phyloP scores from a whole-genome alignment of 345 rosid genomes.

The Hypericum perforatum region DNA sequence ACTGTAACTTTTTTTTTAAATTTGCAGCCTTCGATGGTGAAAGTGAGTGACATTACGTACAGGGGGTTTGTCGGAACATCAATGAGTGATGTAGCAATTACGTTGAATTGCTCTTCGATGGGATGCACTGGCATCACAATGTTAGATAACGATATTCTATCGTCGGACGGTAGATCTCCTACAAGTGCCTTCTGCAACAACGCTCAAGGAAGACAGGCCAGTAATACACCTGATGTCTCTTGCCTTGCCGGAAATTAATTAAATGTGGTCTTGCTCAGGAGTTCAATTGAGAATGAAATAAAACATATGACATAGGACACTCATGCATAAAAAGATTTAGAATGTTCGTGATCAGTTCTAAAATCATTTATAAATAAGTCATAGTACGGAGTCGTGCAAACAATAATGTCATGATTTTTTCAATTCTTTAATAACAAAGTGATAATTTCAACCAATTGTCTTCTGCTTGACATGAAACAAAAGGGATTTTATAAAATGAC shows the following conservation, averaged over 20 bases:
- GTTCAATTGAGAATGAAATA: too few relatives aligned
- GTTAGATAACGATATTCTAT: slow-evolving; percentile 15
- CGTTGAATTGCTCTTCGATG: slow-evolving; percentile 18
- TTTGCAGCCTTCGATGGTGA: slow-evolving; percentile 11
- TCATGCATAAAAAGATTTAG: too few relatives aligned
- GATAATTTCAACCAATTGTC: too few relatives aligned
- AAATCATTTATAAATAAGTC: too few relatives aligned
- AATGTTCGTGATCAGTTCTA: too few relatives aligned
- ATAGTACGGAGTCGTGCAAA: too few relatives aligned
- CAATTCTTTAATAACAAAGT: too few relatives aligned
- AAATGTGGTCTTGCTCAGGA: not conserved
- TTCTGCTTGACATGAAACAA: too few relatives aligned
- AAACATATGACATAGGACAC: too few relatives aligned
- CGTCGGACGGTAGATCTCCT: slow-evolving; percentile 12
- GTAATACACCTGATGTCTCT: not conserved
- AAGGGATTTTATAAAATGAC: too few relatives aligned
- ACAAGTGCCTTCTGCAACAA: slow-evolving; percentile 20
- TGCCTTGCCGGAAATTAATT: not conserved
- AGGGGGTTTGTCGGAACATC: slow-evolving; percentile 23
- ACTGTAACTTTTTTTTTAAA: too few relatives aligned
- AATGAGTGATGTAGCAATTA: slow-evolving; percentile 14
- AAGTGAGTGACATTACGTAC: slow-evolving; percentile 30
- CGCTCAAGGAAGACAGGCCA: slow-evolving; percentile 4
- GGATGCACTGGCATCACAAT: slow-evolving; percentile 27
- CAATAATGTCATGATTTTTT: too few relatives aligned